These are phyloP conservation scores for Naganishia liquefaciens DNA, from an alignment of 1,284 basidiomycete genomes.

Conservation along the genomic window DNA sequence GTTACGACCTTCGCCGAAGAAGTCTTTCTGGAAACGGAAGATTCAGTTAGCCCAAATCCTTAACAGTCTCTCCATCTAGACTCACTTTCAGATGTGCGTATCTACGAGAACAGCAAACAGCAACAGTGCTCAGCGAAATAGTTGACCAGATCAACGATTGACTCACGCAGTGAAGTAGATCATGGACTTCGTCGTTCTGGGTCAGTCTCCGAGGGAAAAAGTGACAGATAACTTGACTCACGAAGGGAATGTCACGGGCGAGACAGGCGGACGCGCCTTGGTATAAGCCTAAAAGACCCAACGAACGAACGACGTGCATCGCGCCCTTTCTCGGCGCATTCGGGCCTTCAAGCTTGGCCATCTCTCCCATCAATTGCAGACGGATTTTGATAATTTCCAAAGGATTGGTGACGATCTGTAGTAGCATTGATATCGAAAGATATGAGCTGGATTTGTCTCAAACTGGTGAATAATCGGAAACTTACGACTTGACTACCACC, in stretches of 20 bases:
- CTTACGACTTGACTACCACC: constrained; percentile 96
- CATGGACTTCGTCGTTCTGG: constrained; percentile 43
- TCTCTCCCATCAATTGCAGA: constrained; percentile 93
- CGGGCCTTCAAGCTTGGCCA: constrained; percentile 70
- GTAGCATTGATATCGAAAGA: background rate
- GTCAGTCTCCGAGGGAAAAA: constrained; percentile 20
- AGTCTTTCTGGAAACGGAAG: constrained; percentile 79
- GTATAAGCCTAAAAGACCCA: constrained; percentile 91
- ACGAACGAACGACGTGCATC: constrained; percentile 84
- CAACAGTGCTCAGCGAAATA: constrained; percentile 55
- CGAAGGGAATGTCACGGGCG: constrained; percentile 70
- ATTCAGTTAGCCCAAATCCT: constrained; percentile 65
- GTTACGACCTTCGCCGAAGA: constrained; percentile 93
- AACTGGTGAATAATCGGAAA: constrained; percentile 39
- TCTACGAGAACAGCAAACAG: constrained; percentile 27
- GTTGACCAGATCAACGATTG: constrained; percentile 39
- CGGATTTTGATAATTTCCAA: constrained; percentile 86
- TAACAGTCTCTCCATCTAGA: background rate
- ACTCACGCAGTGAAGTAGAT: constrained; percentile 58
- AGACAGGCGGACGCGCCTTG: constrained; percentile 84
- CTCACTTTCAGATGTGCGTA: constrained; percentile 53
- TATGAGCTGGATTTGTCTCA: background rate
- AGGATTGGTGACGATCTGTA: constrained; percentile 89
- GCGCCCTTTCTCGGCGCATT: constrained; percentile 80
- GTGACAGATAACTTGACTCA: constrained; percentile 37